These are phyloP conservation scores for Danielozyma ontarioensis DNA, from an alignment of 805 yeast species.

Conservation along the genomic window DNA sequence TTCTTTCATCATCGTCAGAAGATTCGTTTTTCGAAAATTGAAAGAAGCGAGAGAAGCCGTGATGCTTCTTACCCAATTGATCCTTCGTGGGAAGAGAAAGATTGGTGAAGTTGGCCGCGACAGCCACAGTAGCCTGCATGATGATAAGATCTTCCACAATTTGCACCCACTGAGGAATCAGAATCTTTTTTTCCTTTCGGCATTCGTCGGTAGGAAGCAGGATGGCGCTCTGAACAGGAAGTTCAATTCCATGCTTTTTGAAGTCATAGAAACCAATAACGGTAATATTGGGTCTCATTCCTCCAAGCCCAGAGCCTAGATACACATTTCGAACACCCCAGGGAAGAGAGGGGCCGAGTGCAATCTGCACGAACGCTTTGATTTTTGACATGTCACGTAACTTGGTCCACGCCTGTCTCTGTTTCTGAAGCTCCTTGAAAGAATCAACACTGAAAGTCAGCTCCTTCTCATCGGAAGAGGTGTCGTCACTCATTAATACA, in stretches of 20 bases:
- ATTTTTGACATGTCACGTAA: slow-evolving; percentile 71
- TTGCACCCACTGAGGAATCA: slow-evolving; percentile 84
- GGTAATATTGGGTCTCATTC: slow-evolving; percentile 95
- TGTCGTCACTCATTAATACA: slow-evolving; percentile 49
- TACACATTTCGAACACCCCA: slow-evolving; percentile 96
- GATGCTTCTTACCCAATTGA: slow-evolving; percentile 9
- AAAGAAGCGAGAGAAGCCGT: slow-evolving; percentile 1
- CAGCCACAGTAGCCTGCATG: slow-evolving; percentile 87
- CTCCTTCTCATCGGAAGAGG: slow-evolving; percentile 41
- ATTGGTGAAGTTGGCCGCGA: slow-evolving; percentile 80
- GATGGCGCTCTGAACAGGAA: slow-evolving; percentile 13
- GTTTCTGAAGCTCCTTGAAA: slow-evolving; percentile 63
- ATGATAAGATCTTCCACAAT: slow-evolving; percentile 84
- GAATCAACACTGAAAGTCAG: slow-evolving; percentile 35
- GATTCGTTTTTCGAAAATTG: slow-evolving; percentile 5
- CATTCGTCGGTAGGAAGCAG: slow-evolving; percentile 75
- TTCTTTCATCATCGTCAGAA: slow-evolving; percentile 28
- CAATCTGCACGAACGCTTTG: slow-evolving; percentile 92
- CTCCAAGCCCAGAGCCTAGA: slow-evolving; percentile 94
- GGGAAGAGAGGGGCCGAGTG: slow-evolving; percentile 77
- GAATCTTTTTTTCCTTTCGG: slow-evolving; percentile 62
- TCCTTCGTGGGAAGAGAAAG: slow-evolving; percentile 56
- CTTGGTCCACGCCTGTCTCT: slow-evolving; percentile 77
- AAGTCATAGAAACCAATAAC: slow-evolving; percentile 86
- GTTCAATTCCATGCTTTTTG: slow-evolving; percentile 31